phyloP scores from a whole-genome alignment of 495 filamentous ascomycete species.

The Podospora conica region DNA sequence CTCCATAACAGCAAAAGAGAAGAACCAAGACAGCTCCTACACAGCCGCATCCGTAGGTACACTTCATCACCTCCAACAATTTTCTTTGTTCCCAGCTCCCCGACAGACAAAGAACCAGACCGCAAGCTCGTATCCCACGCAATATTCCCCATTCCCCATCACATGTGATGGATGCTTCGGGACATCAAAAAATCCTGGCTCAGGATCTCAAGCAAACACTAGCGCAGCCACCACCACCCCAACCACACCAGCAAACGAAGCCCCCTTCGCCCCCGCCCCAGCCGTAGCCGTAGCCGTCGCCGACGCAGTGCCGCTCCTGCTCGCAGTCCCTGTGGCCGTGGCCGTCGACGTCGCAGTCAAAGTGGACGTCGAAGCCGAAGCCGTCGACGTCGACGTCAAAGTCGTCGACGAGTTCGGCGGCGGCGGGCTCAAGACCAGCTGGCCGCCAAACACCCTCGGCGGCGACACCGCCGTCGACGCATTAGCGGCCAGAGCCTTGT shows the following conservation, averaged over 20 bases:
- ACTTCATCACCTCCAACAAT: not conserved
- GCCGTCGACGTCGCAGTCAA: not conserved
- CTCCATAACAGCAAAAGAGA: not conserved
- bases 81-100: not conserved
- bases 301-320: too few relatives aligned
- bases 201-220: not conserved
- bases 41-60: not conserved
- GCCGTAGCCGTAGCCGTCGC: too few relatives aligned
- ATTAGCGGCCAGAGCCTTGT: conserved; percentile 11
- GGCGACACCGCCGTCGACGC: conserved; percentile 17
- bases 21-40: not conserved
- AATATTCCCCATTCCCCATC: too few relatives aligned
- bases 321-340: not conserved
- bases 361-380: not conserved
- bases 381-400: not conserved
- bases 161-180: too few relatives aligned
- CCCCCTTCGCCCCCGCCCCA: too few relatives aligned
- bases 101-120: not conserved
- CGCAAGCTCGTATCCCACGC: not conserved
- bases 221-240: conserved; percentile 2
- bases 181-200: too few relatives aligned
- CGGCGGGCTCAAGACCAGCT: not conserved
- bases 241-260: not conserved
- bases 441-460: conserved; percentile 17
- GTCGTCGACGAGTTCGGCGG: not conserved